phyloP scores from a whole-genome alignment of 805 yeast genomes.

The Diddensiella transvaalensis region DNA sequence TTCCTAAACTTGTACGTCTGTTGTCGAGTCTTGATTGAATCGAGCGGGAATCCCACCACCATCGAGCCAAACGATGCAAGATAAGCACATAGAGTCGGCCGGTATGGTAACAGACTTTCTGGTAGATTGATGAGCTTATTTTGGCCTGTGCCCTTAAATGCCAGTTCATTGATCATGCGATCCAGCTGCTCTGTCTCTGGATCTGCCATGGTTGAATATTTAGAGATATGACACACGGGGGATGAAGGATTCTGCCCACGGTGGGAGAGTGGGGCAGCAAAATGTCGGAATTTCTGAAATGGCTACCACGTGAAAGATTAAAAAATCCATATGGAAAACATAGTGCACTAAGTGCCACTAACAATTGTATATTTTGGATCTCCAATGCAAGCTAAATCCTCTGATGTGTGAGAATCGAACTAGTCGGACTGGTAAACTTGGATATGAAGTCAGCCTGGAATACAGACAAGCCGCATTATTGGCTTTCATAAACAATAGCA shows the following conservation, averaged over 20 bases:
- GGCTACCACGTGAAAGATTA: too few species aligned
- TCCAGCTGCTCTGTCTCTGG: constrained; percentile 2
- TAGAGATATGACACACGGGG: background rate
- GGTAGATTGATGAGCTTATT: constrained; percentile 13
- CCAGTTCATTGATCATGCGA: constrained; percentile 6
- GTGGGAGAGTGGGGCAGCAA: background rate
- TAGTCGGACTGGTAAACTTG: too few species aligned
- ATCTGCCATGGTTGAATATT: background rate
- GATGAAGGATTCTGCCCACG: background rate
- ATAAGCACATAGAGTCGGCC: constrained; percentile 59
- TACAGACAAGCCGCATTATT: too few species aligned
- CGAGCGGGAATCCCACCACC: constrained; percentile 76
- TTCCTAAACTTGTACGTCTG: constrained; percentile 68
- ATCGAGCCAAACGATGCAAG: constrained; percentile 61
- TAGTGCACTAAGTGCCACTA: too few species aligned
- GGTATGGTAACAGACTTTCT: constrained; percentile 33
- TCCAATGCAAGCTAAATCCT: too few species aligned
- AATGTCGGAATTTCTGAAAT: too few species aligned
- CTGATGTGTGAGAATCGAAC: too few species aligned
- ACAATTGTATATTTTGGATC: too few species aligned
- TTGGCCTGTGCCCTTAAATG: constrained; percentile 5
- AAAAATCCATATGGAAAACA: too few species aligned
- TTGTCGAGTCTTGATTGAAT: constrained; percentile 82
- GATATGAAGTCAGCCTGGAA: too few species aligned
- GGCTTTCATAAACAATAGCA: too few species aligned